Conservation (phyloP, 2,329 filamentous ascomycete genomes). For the Cercospora sp. region DNA sequence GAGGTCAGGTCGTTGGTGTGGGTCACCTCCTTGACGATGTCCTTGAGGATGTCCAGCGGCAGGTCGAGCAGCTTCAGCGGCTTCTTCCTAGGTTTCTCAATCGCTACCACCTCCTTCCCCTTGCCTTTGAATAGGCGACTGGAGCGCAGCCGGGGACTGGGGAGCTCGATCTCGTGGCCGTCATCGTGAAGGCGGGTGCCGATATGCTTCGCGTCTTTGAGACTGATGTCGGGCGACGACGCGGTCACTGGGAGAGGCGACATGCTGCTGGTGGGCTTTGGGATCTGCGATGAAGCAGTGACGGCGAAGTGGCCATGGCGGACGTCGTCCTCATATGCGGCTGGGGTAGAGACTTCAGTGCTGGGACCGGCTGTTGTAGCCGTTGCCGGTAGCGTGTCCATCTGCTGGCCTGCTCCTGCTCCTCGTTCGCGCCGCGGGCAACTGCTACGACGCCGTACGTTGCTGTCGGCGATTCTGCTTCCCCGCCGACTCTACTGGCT, state of each 20-base stretch:
- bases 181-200: conserved; percentile 37
- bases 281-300: conserved; percentile 31
- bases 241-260: conserved; percentile 18
- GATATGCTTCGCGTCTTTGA: conserved; percentile 34
- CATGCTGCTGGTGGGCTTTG: conserved; percentile 28
- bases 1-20: conserved; percentile 81
- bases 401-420: not conserved
- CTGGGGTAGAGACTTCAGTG: conserved; percentile 26
- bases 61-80: conserved; percentile 70
- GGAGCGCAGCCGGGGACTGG: conserved; percentile 36
- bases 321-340: conserved; percentile 32
- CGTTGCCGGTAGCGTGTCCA: conserved; percentile 13
- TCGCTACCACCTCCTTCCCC: conserved; percentile 42
- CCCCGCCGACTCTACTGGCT: not conserved
- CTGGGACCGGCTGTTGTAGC: conserved; percentile 24
- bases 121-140: conserved; percentile 53
- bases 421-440: not conserved
- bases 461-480: not conserved
- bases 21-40: conserved; percentile 78
- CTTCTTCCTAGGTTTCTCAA: conserved; percentile 47
- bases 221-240: conserved; percentile 21
- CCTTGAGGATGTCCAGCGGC: conserved; percentile 73
- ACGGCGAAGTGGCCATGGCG: conserved; percentile 32
- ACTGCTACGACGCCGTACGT: not conserved
- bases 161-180: conserved; percentile 33